Base-by-base conservation (phyloP, 768 basidiomycete genomes). In the Termitomyces sp. region DNA sequence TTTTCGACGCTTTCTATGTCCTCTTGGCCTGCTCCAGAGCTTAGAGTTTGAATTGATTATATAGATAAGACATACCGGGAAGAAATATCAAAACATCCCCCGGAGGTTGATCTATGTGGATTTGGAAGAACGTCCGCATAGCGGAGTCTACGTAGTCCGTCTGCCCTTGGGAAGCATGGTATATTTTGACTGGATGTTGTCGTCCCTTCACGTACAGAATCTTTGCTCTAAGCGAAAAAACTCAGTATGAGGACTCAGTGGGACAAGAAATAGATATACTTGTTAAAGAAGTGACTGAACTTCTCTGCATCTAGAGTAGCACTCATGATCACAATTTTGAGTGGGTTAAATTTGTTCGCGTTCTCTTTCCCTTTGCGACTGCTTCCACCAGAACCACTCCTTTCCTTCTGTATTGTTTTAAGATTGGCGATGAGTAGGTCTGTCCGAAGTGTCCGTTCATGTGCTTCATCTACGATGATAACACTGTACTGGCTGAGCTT, bases 271-370 rank as follows among this genome's bases (percentile, higher is more conserved):
- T 28, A 28, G 6, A 79, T 90, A 41, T 63, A 96, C 95, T 85
- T 79, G 69, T 86, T 70, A 68, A 90, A 97, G 73, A 96, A 99
- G 33, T 77, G 79, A 73, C 90, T 91, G 71, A 99, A 98, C 64
- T 92, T 93, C 64, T 95, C 89, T 0, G 95, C 95, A 68, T 99
- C 95, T 38, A 99, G 80, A 7, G 97, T 98, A 3, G 97, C 97
- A 71, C 93, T 95, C 97, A 99, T 99, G 64, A 99, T 83, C 23
- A 99, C 82, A 41, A 99, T 82, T 71, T 95, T 98, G 60, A 99
- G 81, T 16, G 89, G 88, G 60, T 85, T 86, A 3, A 78, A 67
- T 44, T 69, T 68, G 14, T 69, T 66, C 2, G 67, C 64, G 16
- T 73, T 69, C 14, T 67, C 68, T 51, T 81, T 81, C 14, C 73